A percentile compares a stretch with the other conserved stretches of the same genome.
phyloP scores from a whole-genome alignment of 495 filamentous ascomycete genomes.

The Podospora bellae-mahoneyi region DNA sequence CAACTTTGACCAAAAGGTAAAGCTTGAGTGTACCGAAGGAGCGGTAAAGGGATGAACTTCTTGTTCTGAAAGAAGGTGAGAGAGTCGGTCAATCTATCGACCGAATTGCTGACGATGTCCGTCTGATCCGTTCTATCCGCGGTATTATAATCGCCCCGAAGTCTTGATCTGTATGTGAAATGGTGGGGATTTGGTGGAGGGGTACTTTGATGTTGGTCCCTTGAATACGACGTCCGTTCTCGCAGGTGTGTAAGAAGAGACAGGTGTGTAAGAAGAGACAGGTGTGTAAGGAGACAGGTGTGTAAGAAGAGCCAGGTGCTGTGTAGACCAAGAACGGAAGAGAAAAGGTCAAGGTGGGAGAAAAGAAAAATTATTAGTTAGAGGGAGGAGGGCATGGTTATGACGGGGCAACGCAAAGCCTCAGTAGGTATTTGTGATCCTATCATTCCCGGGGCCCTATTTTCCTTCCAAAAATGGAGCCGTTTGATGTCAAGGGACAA shows the following conservation, averaged over 20 bases:
- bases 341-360: neutral
- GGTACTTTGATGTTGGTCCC: constrained; percentile 1
- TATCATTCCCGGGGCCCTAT: neutral
- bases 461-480: neutral
- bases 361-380: neutral
- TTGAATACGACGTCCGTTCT: neutral
- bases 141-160: neutral
- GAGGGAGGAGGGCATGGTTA: neutral
- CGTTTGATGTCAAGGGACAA: neutral
- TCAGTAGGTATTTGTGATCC: neutral
- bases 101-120: neutral
- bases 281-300: neutral
- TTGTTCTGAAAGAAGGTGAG: neutral
- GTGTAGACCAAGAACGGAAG: neutral
- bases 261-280: neutral
- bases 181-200: neutral
- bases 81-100: neutral
- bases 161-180: neutral
- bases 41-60: neutral
- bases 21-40: neutral
- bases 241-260: neutral
- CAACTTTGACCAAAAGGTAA: neutral
- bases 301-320: neutral
- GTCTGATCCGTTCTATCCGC: neutral
- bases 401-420: neutral